phyloP scores from a whole-genome alignment of 73 alveolate genomes.

The Blepharisma japonicum region DNA sequence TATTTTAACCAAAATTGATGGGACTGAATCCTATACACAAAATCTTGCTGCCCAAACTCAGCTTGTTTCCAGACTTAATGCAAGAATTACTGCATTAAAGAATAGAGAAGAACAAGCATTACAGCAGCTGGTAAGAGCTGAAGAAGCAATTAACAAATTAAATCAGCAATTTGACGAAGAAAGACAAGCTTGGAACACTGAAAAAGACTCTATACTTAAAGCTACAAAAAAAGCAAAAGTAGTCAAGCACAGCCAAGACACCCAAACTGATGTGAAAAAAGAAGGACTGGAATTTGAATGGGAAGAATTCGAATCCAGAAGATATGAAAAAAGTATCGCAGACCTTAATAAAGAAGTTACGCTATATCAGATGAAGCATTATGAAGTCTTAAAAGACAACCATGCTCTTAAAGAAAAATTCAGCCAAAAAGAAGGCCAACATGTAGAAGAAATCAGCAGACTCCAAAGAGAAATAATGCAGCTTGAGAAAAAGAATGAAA shows the following conservation, averaged over 20 bases:
- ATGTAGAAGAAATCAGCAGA: constrained; percentile 35
- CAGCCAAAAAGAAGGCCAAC: neutral
- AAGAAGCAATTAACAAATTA: constrained; percentile 13
- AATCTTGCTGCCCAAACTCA: constrained; percentile 26
- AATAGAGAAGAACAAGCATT: constrained; percentile 20
- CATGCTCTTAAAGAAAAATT: constrained; percentile 5
- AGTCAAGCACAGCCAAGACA: constrained; percentile 11
- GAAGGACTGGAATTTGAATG: constrained; percentile 28
- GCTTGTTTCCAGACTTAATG: neutral
- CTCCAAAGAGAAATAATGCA: constrained; percentile 35
- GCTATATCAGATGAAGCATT: neutral
- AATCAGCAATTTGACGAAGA: neutral
- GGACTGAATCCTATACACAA: neutral
- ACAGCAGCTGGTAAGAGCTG: neutral
- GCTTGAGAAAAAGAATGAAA: constrained; percentile 34
- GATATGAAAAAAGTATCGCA: constrained; percentile 2
- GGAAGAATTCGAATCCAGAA: constrained; percentile 33
- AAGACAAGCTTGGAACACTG: neutral
- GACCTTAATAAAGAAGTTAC: neutral
- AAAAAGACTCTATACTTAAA: neutral
- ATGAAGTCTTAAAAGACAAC: constrained; percentile 29
- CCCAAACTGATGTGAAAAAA: constrained; percentile 31
- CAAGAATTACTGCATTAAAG: neutral
- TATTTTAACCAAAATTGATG: neutral
- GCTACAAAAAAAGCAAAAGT: constrained; percentile 10